Percentiles rank a stretch among this genome's conserved stretches.
Conservation (phyloP, 805 yeast species). For the Candida schatavii region DNA sequence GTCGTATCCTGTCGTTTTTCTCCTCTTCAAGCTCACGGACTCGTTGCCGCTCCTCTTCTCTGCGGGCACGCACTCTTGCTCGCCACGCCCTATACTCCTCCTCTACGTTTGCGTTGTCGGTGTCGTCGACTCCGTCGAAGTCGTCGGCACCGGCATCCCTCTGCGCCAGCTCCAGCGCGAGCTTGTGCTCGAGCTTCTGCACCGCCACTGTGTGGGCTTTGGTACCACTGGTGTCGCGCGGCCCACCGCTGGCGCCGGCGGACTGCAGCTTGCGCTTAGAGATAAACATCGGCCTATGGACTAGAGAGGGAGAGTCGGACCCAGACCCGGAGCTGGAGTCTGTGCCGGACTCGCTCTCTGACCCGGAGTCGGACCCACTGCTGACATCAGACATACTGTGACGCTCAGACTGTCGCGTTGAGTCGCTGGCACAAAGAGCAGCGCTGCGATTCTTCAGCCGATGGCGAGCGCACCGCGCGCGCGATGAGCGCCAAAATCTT, state of each 20-base stretch:
- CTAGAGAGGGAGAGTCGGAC: background rate
- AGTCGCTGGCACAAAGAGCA: no score
- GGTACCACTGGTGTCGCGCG: background rate
- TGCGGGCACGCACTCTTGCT: constrained; percentile 24
- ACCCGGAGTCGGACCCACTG: constrained; percentile 2
- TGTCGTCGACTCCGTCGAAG: constrained; percentile 34
- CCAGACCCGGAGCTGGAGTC: no score
- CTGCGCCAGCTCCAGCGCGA: constrained; percentile 1
- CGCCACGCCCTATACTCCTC: constrained; percentile 30
- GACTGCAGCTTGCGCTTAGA: constrained; percentile 4
- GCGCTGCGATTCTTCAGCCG: no score
- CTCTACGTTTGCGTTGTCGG: constrained; percentile 33
- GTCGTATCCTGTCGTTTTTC: constrained; percentile 24
- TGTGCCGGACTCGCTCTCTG: constrained; percentile 6
- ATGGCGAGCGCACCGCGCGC: no score
- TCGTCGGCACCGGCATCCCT: constrained; percentile 1
- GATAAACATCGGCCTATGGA: constrained; percentile 7
- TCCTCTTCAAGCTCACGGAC: constrained; percentile 18
- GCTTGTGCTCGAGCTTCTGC: constrained; percentile 1
- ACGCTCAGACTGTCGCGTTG: no score
- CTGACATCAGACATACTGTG: background rate
- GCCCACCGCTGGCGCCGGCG: background rate
- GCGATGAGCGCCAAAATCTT: no score
- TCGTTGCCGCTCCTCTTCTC: constrained; percentile 18
- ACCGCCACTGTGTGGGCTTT: background rate